A percentile compares a stretch with the other conserved stretches of the same genome.
phyloP scores from a whole-genome alignment of 768 basidiomycete genomes.

The Trametes punicea region DNA sequence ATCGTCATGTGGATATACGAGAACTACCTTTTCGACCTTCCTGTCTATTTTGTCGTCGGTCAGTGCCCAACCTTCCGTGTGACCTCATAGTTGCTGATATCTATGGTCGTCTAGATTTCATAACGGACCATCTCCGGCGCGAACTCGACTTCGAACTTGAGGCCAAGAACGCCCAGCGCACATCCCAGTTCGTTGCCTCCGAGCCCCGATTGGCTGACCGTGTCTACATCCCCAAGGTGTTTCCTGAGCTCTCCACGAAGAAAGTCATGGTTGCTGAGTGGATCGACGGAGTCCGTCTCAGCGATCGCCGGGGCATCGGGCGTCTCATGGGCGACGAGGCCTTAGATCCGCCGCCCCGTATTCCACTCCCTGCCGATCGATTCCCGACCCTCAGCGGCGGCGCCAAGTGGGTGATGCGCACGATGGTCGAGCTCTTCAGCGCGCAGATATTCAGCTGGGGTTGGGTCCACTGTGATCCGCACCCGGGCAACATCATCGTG shows the following conservation, averaged over 20 bases:
- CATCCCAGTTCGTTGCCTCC: slow-evolving; percentile 60
- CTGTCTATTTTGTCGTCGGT: slow-evolving; percentile 79
- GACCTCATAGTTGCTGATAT: background rate
- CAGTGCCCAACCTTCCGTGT: background rate
- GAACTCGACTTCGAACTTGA: slow-evolving; percentile 84
- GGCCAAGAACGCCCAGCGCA: slow-evolving; percentile 70
- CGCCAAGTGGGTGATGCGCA: slow-evolving; percentile 67
- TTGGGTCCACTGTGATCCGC: slow-evolving; percentile 77
- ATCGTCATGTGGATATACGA: slow-evolving; percentile 78
- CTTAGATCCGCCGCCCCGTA: background rate
- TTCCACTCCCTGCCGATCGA: slow-evolving; percentile 6
- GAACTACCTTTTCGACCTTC: slow-evolving; percentile 80
- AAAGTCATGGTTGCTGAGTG: slow-evolving; percentile 83
- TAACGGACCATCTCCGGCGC: slow-evolving; percentile 75
- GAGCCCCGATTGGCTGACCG: slow-evolving; percentile 68
- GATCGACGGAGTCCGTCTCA: slow-evolving; percentile 75
- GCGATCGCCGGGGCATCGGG: slow-evolving; percentile 55
- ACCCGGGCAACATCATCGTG: slow-evolving; percentile 77
- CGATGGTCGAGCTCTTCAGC: slow-evolving; percentile 83
- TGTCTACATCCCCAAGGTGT: slow-evolving; percentile 78
- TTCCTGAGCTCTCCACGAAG: slow-evolving; percentile 67
- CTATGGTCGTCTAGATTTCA: slow-evolving; percentile 47
- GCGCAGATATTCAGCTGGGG: slow-evolving; percentile 93
- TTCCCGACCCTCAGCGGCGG: slow-evolving; percentile 50
- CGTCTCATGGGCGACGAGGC: slow-evolving; percentile 54